A percentile compares a stretch with the other conserved stretches of the same genome.
Conservation (phyloP, 306 rosid genomes). For the Dicorynia guianensis region DNA sequence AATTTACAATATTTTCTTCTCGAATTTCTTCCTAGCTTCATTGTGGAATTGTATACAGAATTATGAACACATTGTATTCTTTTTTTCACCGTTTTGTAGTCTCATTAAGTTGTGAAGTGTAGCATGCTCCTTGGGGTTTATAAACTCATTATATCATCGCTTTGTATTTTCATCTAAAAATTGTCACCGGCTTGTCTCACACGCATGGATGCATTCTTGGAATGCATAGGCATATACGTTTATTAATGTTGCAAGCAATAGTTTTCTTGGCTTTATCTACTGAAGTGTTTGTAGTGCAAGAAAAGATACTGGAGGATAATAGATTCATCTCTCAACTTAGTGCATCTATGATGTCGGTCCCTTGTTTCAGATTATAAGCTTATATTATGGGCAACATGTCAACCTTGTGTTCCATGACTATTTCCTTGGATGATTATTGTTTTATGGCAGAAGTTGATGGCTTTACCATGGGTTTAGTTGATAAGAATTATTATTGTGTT, state of each 20-base stretch:
- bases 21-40: neutral
- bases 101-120: neutral
- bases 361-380: constrained; percentile 1
- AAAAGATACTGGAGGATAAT: neutral
- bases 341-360: neutral
- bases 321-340: neutral
- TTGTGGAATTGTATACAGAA: constrained; percentile 24
- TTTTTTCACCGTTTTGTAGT: neutral
- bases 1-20: constrained; percentile 22
- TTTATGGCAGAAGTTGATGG: neutral
- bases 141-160: too few relatives aligned
- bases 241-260: neutral
- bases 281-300: neutral
- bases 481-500: neutral
- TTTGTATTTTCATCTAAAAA: too few relatives aligned
- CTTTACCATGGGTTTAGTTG: neutral
- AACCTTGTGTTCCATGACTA: neutral
- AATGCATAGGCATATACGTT: neutral
- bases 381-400: neutral
- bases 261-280: neutral
- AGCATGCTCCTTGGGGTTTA: neutral
- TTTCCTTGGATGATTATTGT: neutral
- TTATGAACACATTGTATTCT: neutral
- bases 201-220: neutral
- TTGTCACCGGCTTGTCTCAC: too few relatives aligned